Evolutionary conservation across 345 rosid species (phyloP).

Genomic region (Rhodomyrtus tomentosa): DNA sequence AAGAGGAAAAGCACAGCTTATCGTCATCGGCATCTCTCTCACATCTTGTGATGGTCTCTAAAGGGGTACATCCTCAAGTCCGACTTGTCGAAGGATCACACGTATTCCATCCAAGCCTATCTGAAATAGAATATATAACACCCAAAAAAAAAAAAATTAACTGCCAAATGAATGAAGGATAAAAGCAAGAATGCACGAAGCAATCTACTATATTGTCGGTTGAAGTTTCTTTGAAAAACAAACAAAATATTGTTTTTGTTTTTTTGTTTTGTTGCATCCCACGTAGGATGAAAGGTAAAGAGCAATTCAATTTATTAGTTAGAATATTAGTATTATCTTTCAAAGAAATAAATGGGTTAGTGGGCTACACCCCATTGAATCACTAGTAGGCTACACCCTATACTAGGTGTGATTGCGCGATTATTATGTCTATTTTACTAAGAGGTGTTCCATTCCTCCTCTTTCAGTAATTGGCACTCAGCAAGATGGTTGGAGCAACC

Average conservation of each 20-base stretch:
- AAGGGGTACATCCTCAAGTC: constrained; percentile 91
- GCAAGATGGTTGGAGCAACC: not conserved
- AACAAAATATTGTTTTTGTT: too few species aligned
- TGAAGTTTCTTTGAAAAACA: too few species aligned
- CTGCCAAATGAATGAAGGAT: not conserved
- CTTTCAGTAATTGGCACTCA: not conserved
- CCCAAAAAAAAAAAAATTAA: not conserved
- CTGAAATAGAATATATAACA: constrained; percentile 20
- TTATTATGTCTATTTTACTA: too few species aligned
- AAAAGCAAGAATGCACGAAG: not conserved
- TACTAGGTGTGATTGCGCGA: too few species aligned
- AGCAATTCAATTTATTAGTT: too few species aligned
- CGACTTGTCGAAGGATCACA: constrained; percentile 73
- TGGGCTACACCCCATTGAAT: too few species aligned
- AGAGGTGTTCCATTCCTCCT: not conserved
- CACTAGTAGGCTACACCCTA: too few species aligned
- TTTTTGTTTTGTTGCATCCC: too few species aligned
- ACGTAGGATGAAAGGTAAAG: too few species aligned
- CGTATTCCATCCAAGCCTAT: constrained; percentile 96
- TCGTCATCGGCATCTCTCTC: not conserved
- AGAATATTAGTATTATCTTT: too few species aligned
- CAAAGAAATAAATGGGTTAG: too few species aligned
- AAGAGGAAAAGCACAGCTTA: not conserved
- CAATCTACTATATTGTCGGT: not conserved
- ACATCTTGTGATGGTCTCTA: constrained; percentile 72